Conservation (phyloP, 768 basidiomycete genomes). For the Albatrellus ellisii region DNA sequence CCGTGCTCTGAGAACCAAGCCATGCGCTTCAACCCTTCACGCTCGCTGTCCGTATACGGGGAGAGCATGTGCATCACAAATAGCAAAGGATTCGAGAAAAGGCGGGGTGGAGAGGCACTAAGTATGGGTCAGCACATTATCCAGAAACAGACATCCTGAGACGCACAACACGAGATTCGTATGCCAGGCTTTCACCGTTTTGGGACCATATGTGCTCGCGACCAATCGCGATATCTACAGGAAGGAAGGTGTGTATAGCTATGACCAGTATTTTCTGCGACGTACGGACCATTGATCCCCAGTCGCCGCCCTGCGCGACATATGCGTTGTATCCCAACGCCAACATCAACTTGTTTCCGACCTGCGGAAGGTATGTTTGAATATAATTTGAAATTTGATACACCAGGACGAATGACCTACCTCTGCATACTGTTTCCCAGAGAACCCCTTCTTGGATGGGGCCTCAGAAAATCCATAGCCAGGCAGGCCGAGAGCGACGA, state of each 20-base stretch:
- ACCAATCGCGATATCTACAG: constrained; percentile 23
- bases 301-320: constrained; percentile 21
- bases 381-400: not conserved
- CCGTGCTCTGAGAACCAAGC: constrained; percentile 15
- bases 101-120: not conserved
- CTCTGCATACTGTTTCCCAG: constrained; percentile 14
- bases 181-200: constrained; percentile 38
- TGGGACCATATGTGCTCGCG: constrained; percentile 24
- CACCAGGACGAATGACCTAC: constrained; percentile 15
- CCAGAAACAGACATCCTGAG: not conserved
- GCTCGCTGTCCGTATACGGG: constrained; percentile 19
- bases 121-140: not conserved
- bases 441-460: constrained; percentile 16
- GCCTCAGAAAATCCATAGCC: constrained; percentile 18
- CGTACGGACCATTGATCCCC: constrained; percentile 26
- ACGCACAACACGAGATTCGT: constrained; percentile 33
- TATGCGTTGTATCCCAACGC: constrained; percentile 17
- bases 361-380: not conserved
- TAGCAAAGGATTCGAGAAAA: constrained; percentile 15
- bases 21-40: constrained; percentile 14
- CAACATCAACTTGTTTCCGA: constrained; percentile 12
- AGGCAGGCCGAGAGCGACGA: constrained; percentile 24
- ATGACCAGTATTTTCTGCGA: not conserved
- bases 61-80: constrained; percentile 19
- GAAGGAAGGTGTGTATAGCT: not conserved